Base-by-base conservation (phyloP, 1,284 basidiomycete species). In the Ustilago trichophora region DNA sequence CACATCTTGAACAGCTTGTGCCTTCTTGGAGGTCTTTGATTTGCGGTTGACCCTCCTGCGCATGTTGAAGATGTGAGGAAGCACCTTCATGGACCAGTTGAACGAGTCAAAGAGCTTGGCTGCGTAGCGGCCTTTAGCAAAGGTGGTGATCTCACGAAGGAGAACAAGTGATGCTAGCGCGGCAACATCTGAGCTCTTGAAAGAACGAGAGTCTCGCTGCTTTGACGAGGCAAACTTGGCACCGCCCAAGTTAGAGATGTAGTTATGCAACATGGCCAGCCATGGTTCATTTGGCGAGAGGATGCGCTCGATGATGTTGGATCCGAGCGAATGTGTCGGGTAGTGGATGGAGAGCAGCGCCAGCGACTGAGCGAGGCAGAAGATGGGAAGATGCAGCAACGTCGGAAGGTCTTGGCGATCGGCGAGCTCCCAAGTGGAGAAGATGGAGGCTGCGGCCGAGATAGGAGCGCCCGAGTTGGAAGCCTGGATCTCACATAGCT, bases 321-420 rank as follows among this genome's bases (percentile, higher is more conserved):
- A 70, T 7, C 72, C 77, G 3, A 72, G 55, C 1, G 62, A 55
- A n/a, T 79, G 76, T 10, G 63, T 75, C 0, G 77, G 76, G 32
- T 69, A 73, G 43, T 79, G 76, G 22, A 66, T 55, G 5, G 74
- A 74, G 6, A 79, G 71, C 16, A 79, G 55, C 4, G 56, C 53
- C 10, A 79, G 68, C 0, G 77, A 35, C 45, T 79, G 73, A 15
- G 76, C 69, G 1, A 79, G 57, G 15, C 60, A 62, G 41, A 73
- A 74, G 45, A 72, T 69, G 22, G 72, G 64, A 11, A 78, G 52
- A 4, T 75, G 62, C 3, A 73, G 46, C 24, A 80, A 41, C 0
- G 70, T 52, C 1, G 54, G 38, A 4, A 75, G 54, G 21, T 64
- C 50, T 29, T 70, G 67, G 18, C 56, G 56, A 27, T 70, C 56